Conservation (phyloP, 1,284 basidiomycete genomes). For the Cystobasidiaceae sp. region DNA sequence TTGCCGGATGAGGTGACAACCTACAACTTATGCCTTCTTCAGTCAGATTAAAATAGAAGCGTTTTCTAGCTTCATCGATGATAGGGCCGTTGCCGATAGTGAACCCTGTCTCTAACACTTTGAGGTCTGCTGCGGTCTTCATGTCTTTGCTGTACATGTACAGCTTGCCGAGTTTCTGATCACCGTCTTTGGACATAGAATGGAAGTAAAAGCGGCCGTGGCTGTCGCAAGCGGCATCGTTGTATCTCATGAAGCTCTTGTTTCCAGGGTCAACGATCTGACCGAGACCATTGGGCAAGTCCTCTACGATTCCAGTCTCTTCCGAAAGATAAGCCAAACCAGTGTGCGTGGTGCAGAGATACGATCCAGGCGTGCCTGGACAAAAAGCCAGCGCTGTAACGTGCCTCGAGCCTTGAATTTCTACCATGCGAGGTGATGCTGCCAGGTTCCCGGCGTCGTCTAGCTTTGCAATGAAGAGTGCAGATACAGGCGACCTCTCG, state of each 20-base stretch:
- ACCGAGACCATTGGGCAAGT: conserved; percentile 8
- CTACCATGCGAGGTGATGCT: background rate
- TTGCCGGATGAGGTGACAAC: background rate
- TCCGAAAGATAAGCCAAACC: conserved; percentile 28
- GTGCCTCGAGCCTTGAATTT: conserved; percentile 23
- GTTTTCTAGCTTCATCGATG: conserved; percentile 16
- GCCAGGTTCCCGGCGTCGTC: background rate
- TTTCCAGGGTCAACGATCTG: conserved; percentile 7
- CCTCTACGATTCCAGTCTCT: conserved; percentile 2
- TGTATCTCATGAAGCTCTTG: conserved; percentile 28
- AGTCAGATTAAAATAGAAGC: conserved; percentile 29
- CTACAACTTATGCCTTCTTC: conserved; percentile 19
- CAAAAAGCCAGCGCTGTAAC: conserved; percentile 26
- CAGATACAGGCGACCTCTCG: conserved; percentile 17
- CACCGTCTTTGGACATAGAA: conserved; percentile 16
- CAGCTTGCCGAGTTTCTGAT: conserved; percentile 8
- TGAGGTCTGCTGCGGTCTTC: conserved; percentile 14
- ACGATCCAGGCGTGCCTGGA: conserved; percentile 1
- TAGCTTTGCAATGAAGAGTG: conserved; percentile 25
- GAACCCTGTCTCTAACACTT: conserved; percentile 25
- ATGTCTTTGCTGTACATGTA: conserved; percentile 25
- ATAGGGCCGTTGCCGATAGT: conserved; percentile 30
- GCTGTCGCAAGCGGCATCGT: conserved; percentile 27
- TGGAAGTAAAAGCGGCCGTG: conserved; percentile 31
- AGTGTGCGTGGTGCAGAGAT: conserved; percentile 26